These are phyloP conservation scores for Eimeria sp. DNA, from an alignment of 169 alveolate species.

Conservation along the genomic window DNA sequence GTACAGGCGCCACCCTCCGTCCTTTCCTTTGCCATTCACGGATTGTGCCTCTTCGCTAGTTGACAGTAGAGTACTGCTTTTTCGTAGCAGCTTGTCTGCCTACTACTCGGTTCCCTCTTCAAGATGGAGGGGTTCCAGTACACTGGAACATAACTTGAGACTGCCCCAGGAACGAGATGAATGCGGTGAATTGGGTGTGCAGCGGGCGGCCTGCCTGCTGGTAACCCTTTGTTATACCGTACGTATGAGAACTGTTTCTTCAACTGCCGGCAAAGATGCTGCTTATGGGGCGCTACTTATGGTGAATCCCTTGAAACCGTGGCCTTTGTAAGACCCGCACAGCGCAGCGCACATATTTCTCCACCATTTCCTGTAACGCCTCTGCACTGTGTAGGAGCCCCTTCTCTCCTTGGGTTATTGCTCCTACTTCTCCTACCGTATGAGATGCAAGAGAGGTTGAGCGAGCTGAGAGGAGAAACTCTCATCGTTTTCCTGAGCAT, in stretches of 20 bases:
- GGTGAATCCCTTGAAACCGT: background rate
- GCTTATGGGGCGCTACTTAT: background rate
- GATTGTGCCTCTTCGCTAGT: background rate
- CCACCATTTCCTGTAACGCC: background rate
- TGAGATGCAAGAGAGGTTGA: background rate
- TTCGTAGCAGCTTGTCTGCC: background rate
- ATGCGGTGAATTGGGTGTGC: background rate
- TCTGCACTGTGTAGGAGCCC: background rate
- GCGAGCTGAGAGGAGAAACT: background rate
- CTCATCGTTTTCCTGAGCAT: background rate
- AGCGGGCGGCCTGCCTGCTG: background rate
- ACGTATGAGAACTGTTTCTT: background rate
- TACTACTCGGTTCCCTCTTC: background rate
- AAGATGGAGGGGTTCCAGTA: background rate
- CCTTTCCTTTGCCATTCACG: background rate
- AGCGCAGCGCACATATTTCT: background rate
- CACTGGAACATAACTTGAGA: background rate
- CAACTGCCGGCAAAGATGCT: background rate
- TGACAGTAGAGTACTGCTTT: background rate
- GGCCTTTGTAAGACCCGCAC: background rate
- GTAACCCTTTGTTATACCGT: background rate
- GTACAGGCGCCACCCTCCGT: background rate
- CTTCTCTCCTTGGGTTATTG: background rate
- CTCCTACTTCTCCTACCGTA: background rate
- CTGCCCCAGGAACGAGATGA: background rate